Evolutionary conservation across 2,329 filamentous ascomycete genomes (phyloP).

Genomic region (Clonostachys rosea): DNA sequence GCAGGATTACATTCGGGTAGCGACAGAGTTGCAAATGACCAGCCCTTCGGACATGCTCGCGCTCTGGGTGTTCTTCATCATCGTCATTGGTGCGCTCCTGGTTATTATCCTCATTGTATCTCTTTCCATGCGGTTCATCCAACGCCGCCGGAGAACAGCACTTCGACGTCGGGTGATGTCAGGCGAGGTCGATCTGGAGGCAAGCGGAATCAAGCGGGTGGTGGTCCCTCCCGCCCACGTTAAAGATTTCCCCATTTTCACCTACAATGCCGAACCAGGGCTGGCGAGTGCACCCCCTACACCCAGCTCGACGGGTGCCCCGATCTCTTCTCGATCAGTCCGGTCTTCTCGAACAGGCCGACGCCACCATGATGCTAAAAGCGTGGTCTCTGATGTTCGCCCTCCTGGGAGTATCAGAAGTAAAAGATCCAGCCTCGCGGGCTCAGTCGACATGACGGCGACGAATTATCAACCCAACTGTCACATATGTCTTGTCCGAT

Average conservation of each 20-base stretch:
- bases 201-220: conserved; percentile 76
- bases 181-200: conserved; percentile 83
- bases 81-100: conserved; percentile 68
- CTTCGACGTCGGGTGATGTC: conserved; percentile 66
- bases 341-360: conserved; percentile 20
- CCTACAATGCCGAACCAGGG: conserved; percentile 59
- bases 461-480: conserved; percentile 75
- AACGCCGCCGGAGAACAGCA: conserved; percentile 62
- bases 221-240: conserved; percentile 71
- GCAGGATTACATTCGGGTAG: conserved; percentile 56
- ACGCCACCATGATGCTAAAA: conserved; percentile 19
- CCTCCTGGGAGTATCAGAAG: conserved; percentile 24
- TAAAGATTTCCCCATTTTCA: conserved; percentile 71
- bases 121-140: conserved; percentile 70
- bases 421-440: conserved; percentile 27
- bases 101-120: conserved; percentile 64
- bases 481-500: conserved; percentile 86
- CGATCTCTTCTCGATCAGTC: conserved; percentile 18
- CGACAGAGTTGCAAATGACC: conserved; percentile 45
- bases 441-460: conserved; percentile 28
- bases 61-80: conserved; percentile 75
- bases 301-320: conserved; percentile 17
- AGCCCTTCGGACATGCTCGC: conserved; percentile 54
- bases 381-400: conserved; percentile 15
- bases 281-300: conserved; percentile 26